phyloP scores from a whole-genome alignment of 2,329 filamentous ascomycete genomes.

The Talaromyces sp. region DNA sequence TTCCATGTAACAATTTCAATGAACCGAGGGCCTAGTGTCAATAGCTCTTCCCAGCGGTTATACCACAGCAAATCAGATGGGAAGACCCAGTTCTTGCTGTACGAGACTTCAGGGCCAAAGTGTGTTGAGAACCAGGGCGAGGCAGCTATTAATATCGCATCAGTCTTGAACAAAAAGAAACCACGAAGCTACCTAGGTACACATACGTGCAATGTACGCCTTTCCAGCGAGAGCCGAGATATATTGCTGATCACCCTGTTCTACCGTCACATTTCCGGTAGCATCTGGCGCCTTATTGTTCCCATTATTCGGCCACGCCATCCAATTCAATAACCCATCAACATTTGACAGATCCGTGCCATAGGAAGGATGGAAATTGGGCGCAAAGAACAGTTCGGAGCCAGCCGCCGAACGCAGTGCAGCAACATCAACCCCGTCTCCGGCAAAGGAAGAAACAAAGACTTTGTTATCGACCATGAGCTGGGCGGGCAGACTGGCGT shows the following conservation, averaged over 20 bases:
- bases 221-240: conserved; percentile 36
- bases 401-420: conserved; percentile 42
- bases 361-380: conserved; percentile 48
- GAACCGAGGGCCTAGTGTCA: conserved; percentile 47
- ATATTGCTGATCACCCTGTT: conserved; percentile 36
- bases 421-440: conserved; percentile 46
- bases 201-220: conserved; percentile 49
- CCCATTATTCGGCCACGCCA: conserved; percentile 44
- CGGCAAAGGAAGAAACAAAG: conserved; percentile 55
- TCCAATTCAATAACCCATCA: conserved; percentile 46
- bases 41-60: conserved; percentile 42
- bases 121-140: conserved; percentile 55
- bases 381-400: conserved; percentile 48
- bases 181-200: neutral
- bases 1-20: conserved; percentile 51
- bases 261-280: conserved; percentile 41
- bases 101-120: conserved; percentile 45
- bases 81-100: conserved; percentile 54
- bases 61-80: conserved; percentile 46
- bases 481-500: conserved; percentile 45
- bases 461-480: conserved; percentile 50
- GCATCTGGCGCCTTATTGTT: conserved; percentile 50
- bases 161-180: neutral
- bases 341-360: conserved; percentile 37
- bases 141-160: conserved; percentile 32